A percentile compares a stretch with the other conserved stretches of the same genome.
phyloP scores from a whole-genome alignment of 176 grass and related monocot genomes.

The Musa troglodytarum region DNA sequence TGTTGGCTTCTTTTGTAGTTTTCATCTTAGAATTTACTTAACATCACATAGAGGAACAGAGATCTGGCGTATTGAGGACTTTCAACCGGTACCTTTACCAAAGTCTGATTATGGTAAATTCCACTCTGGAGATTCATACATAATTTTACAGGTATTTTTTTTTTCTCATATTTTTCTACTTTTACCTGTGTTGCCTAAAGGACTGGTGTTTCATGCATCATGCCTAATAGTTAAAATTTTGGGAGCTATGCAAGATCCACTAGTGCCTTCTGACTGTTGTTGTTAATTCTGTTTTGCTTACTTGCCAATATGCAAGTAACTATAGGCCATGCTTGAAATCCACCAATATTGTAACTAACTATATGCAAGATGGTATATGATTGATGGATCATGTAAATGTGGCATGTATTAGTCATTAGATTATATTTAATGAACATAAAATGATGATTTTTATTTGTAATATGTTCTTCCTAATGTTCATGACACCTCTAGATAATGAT shows the following conservation, averaged over 20 bases:
- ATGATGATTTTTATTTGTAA: too few relatives aligned
- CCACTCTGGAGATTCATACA: conserved; percentile 92
- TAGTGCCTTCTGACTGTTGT: background rate
- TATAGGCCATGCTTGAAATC: too few relatives aligned
- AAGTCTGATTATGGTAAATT: conserved; percentile 91
- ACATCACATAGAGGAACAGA: conserved; percentile 70
- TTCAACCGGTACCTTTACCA: conserved; percentile 75
- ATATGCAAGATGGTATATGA: too few relatives aligned
- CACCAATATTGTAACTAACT: too few relatives aligned
- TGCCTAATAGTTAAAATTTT: background rate
- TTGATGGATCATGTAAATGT: too few relatives aligned
- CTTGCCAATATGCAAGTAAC: too few relatives aligned
- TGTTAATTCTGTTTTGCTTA: too few relatives aligned
- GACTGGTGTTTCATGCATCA: background rate
- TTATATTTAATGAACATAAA: too few relatives aligned
- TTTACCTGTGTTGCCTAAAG: background rate
- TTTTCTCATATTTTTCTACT: background rate
- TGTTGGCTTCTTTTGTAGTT: background rate
- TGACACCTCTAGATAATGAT: background rate
- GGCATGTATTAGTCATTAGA: too few relatives aligned
- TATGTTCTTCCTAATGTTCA: background rate
- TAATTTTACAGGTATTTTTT: conserved; percentile 67
- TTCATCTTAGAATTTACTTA: conserved; percentile 27
- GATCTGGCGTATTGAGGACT: conserved; percentile 92
- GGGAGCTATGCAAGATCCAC: background rate